Conservation (phyloP, 805 yeast genomes). For the Pichia cephalocereana region DNA sequence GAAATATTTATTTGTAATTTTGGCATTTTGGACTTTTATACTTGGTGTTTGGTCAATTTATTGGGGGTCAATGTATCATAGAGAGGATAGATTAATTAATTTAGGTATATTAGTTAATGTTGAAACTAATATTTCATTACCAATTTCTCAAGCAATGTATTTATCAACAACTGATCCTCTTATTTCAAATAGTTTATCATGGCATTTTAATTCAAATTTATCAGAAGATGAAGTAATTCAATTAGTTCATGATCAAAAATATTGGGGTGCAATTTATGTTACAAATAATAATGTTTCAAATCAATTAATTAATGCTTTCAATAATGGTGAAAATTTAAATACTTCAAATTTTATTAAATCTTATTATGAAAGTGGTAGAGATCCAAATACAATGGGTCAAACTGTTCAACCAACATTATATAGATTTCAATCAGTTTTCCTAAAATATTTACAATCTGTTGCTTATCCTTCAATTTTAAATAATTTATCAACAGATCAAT, state of each 20-base stretch:
- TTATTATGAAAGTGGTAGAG: conserved; percentile 58
- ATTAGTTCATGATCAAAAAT: conserved; percentile 43
- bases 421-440: conserved; percentile 27
- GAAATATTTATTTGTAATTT: conserved; percentile 11
- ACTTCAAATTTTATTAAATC: conserved; percentile 17
- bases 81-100: conserved; percentile 24
- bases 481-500: conserved; percentile 18
- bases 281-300: conserved; percentile 35
- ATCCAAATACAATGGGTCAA: conserved; percentile 37
- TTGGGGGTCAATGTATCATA: conserved; percentile 39
- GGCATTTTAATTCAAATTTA: conserved; percentile 27
- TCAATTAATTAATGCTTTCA: conserved; percentile 31
- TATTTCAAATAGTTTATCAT: conserved; percentile 23
- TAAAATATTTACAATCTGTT: conserved; percentile 8
- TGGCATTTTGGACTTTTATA: conserved; percentile 28
- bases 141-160: conserved; percentile 25
- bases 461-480: conserved; percentile 24
- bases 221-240: conserved; percentile 31
- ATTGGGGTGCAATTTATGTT: conserved; percentile 58
- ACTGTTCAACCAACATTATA: conserved; percentile 37
- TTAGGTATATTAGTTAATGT: conserved; percentile 32
- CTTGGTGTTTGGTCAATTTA: conserved; percentile 34
- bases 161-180: conserved; percentile 10
- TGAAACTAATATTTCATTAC: conserved; percentile 26
- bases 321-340: conserved; percentile 23